phyloP scores from a whole-genome alignment of 2,329 filamentous ascomycete genomes.

The Pyricularia sp. region DNA sequence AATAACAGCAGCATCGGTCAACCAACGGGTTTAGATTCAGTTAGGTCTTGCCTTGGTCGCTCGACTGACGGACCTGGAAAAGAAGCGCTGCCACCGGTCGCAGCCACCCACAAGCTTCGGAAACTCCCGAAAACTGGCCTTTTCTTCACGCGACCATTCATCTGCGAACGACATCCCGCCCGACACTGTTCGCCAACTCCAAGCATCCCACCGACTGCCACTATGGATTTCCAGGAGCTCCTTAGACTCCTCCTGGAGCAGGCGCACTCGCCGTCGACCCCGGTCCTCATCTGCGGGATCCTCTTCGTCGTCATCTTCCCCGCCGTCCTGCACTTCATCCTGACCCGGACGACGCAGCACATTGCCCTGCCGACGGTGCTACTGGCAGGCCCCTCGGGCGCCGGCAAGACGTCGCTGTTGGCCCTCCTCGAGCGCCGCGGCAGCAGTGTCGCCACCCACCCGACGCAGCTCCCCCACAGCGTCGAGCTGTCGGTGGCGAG shows the following conservation, averaged over 20 bases:
- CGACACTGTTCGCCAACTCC: background rate
- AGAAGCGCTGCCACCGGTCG: background rate
- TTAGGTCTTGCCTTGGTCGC: background rate
- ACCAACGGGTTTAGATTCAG: background rate
- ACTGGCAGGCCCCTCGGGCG: constrained; percentile 69
- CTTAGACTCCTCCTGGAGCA: constrained; percentile 35
- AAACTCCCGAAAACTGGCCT: background rate
- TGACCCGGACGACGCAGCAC: constrained; percentile 60
- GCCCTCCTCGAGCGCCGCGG: constrained; percentile 58
- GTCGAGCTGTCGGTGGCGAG: constrained; percentile 47
- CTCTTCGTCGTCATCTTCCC: constrained; percentile 66
- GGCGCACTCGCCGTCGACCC: constrained; percentile 48
- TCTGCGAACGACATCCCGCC: background rate
- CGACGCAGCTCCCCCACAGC: constrained; percentile 38
- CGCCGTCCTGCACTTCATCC: constrained; percentile 64
- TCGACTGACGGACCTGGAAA: background rate
- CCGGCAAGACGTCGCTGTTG: constrained; percentile 83
- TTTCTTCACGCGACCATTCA: background rate
- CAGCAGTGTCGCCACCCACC: constrained; percentile 38
- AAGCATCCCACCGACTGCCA: background rate
- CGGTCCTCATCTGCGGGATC: constrained; percentile 58
- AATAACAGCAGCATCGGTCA: background rate
- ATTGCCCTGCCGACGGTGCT: constrained; percentile 67
- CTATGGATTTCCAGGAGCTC: constrained; percentile 8
- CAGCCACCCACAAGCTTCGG: background rate